A percentile compares a stretch with the other conserved stretches of the same genome.
Evolutionary conservation across 2,329 filamentous ascomycete genomes (phyloP).

Genomic region (Alternaria ventricosa): DNA sequence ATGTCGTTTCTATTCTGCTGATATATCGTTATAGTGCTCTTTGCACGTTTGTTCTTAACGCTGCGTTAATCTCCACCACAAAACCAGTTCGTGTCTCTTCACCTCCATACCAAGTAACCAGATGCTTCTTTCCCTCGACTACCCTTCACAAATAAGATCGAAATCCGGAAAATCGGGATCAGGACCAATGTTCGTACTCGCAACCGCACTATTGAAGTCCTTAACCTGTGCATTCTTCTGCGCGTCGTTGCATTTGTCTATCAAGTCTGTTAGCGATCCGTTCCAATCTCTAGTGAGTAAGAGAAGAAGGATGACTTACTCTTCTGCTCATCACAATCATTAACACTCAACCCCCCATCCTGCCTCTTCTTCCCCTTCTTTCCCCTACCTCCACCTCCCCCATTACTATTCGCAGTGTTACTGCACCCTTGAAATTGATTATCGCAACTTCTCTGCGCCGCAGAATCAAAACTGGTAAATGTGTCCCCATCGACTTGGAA

Average conservation of each 20-base stretch:
- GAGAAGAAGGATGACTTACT: slow-evolving; percentile 15
- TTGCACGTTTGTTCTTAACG: not conserved
- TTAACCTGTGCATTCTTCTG: slow-evolving; percentile 36
- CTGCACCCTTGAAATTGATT: slow-evolving; percentile 68
- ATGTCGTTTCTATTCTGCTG: not conserved
- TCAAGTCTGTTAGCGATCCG: not conserved
- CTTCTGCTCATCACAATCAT: slow-evolving; percentile 31
- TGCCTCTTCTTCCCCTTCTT: slow-evolving; percentile 10
- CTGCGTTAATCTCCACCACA: not conserved
- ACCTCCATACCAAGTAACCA: not conserved
- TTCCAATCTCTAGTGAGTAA: not conserved
- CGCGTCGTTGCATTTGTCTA: slow-evolving; percentile 38
- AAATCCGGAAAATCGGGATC: slow-evolving; percentile 49
- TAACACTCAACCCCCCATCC: slow-evolving; percentile 22
- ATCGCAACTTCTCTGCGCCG: slow-evolving; percentile 67
- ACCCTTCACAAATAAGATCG: slow-evolving; percentile 45
- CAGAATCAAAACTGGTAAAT: slow-evolving; percentile 63
- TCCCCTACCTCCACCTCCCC: not conserved
- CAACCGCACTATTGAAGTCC: slow-evolving; percentile 32
- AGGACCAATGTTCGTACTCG: slow-evolving; percentile 44
- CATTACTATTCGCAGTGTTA: slow-evolving; percentile 46
- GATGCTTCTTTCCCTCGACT: not conserved
- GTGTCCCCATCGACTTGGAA: slow-evolving; percentile 42
- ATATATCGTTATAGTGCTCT: not conserved
- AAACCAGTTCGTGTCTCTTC: not conserved